Conservation (phyloP, 2,329 filamentous ascomycete species). For the Sporothrix euskadiensis region DNA sequence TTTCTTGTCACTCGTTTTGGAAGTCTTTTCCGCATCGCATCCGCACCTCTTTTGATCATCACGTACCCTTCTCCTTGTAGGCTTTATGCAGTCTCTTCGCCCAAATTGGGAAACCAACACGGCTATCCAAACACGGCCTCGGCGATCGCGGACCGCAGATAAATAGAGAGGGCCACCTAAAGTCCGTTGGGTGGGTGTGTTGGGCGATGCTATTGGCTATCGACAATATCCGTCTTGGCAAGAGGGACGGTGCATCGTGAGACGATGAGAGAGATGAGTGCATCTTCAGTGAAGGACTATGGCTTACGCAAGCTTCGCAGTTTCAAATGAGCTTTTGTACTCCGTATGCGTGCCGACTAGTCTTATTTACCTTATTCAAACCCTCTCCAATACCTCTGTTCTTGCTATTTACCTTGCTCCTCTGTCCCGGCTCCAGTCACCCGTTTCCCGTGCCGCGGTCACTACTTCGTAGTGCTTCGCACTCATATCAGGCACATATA, state of each 20-base stretch:
- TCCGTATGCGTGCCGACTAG: neutral
- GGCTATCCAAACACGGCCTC: neutral
- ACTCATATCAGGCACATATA: neutral
- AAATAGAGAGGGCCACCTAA: neutral
- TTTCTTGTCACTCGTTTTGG: neutral
- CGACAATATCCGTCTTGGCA: neutral
- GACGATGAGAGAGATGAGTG: neutral
- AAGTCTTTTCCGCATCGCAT: neutral
- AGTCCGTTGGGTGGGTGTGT: neutral
- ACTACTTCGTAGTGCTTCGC: neutral
- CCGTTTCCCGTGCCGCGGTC: slow-evolving; percentile 19
- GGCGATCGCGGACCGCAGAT: slow-evolving; percentile 13
- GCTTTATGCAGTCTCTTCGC: neutral
- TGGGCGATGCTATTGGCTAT: neutral
- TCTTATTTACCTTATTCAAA: neutral
- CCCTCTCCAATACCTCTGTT: neutral
- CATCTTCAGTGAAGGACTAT: neutral
- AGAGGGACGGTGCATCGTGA: neutral
- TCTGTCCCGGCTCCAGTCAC: neutral
- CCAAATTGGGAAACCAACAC: neutral
- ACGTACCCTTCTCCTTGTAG: neutral
- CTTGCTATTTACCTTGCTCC: neutral
- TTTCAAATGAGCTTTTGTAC: neutral
- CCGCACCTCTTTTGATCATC: neutral
- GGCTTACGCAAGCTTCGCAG: slow-evolving; percentile 18